Conservation (phyloP, 176 grass and related monocot species). For the Hsuehochloa calcarea region DNA sequence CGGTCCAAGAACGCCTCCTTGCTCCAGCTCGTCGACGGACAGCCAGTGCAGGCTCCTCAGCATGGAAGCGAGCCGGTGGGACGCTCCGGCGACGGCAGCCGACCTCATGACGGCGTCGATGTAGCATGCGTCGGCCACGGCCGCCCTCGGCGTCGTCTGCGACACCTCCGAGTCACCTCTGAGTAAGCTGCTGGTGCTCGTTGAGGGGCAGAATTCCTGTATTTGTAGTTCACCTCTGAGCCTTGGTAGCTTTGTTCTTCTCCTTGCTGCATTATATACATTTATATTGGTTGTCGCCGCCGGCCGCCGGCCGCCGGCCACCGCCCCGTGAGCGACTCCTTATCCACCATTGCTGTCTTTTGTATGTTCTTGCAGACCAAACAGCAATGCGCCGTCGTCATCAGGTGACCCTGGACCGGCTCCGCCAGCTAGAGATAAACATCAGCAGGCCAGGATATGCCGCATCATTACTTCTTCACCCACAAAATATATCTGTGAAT, state of each 20-base stretch:
- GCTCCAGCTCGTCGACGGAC: constrained; percentile 38
- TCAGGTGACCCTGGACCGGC: neutral
- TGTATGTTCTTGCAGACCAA: neutral
- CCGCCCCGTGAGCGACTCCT: neutral
- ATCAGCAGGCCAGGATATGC: neutral
- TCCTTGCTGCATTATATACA: neutral
- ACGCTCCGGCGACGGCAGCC: neutral
- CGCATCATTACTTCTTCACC: neutral
- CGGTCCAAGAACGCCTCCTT: neutral
- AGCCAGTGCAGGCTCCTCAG: constrained; percentile 34
- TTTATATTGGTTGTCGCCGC: neutral
- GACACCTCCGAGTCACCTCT: no score
- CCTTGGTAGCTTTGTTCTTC: neutral
- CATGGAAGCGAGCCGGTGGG: neutral
- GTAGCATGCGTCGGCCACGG: constrained; percentile 36
- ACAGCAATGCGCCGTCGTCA: neutral
- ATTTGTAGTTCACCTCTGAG: no score
- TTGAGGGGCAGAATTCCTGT: no score
- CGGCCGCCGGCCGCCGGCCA: no score
- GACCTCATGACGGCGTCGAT: neutral
- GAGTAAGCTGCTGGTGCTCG: no score
- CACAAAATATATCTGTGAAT: neutral
- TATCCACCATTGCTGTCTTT: neutral
- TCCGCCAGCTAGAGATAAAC: neutral
- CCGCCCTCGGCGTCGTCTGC: constrained; percentile 39